Conservation (phyloP, 441 rosid genomes). For the Hypseocharis bilobata region DNA sequence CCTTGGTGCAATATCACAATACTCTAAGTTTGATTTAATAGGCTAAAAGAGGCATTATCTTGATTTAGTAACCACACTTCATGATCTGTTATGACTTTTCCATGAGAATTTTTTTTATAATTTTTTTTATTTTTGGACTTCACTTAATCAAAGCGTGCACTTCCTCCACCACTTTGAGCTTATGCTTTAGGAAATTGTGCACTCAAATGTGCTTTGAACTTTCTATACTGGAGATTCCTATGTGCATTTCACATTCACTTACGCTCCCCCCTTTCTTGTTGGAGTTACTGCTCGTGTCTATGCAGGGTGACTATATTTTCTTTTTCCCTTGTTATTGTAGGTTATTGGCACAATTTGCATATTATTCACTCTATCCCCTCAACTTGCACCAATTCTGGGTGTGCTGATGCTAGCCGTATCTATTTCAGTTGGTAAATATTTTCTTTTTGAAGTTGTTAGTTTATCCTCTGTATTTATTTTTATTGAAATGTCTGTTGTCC, state of each 20-base stretch:
- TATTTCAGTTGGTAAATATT: constrained; percentile 59
- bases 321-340: constrained; percentile 32
- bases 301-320: constrained; percentile 9
- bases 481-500: background rate
- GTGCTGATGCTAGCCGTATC: constrained; percentile 64
- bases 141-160: background rate
- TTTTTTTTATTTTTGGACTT: background rate
- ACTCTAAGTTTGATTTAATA: background rate
- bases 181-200: no score
- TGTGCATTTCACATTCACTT: constrained; percentile 11
- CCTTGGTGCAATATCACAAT: background rate
- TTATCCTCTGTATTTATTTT: constrained; percentile 6
- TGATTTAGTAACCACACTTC: background rate
- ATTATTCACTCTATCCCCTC: constrained; percentile 67
- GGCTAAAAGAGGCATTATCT: background rate
- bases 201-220: no score
- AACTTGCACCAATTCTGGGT: constrained; percentile 82
- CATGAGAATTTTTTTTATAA: background rate
- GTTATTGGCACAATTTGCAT: constrained; percentile 73
- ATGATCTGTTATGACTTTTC: background rate
- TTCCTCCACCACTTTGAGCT: background rate
- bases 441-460: constrained; percentile 12
- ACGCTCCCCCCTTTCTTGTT: background rate
- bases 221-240: background rate
- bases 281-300: background rate